Base-by-base conservation (phyloP, 106 monocot genomes). In the Dendrobium huoshanense region DNA sequence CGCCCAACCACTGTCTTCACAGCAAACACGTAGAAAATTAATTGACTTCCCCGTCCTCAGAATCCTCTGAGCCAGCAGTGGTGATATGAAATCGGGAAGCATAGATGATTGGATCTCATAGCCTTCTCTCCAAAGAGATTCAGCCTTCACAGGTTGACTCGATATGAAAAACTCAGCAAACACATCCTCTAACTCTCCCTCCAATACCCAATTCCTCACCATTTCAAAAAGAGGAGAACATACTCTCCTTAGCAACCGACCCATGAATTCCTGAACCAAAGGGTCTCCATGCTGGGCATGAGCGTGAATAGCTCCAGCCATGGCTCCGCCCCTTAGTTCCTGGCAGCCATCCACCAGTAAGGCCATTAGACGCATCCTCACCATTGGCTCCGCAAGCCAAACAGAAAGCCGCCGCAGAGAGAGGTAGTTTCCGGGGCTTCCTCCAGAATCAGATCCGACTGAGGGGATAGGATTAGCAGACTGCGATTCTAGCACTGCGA, bases 201-300 rank as follows among this genome's bases (percentile, higher is more conserved):
- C 95, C 70, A 93, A 82, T 59, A 99, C 99, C 99, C 99, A 99
- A 78, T 78, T 85, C 41, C 90, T 55, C 41, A 99, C 99, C 95
- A 95, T 95, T 81, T 95, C 95, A 79, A 95, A 99, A 68, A 99
- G 81, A 4, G 99, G 99, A 20, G 95, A 95, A 77, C 99, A 99
- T 6, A 93, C 92, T 75, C 95, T 68, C 13, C 86, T 79, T 5
- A 99, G 88, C 55, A 99, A 86, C 43, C 95, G 79, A 3, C 90
- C 84, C 99, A 99, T 93, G 80, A 99, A 95, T 73, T 95, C 99
- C 80, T 91, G 85, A 68, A 91, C 95, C 77, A 93, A 59, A 0
- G 90, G 95, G 81, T 99, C 95, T 0, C 99, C 99, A 78, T 93
- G 95, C 86, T 87, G 91, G 3, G 95, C 87, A 22, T 86, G 90